These are phyloP conservation scores for Tricholoma hemisulphureum DNA, from an alignment of 768 basidiomycete genomes.

Conservation along the genomic window DNA sequence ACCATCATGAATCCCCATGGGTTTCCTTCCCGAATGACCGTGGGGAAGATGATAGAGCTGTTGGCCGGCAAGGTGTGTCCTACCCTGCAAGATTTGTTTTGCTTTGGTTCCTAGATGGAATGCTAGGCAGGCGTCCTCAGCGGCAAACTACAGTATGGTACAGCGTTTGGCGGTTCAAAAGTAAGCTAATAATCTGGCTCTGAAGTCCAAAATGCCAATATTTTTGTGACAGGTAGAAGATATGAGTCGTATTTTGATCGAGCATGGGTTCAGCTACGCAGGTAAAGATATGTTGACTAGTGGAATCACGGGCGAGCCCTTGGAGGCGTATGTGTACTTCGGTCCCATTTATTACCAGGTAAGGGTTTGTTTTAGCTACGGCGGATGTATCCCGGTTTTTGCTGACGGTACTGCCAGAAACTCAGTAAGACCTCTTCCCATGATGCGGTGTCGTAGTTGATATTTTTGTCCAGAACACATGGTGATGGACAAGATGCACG, in stretches of 20 bases:
- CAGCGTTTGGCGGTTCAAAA: conserved; percentile 98
- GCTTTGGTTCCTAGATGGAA: background rate
- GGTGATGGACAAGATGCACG: conserved; percentile 99
- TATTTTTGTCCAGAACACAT: conserved; percentile 69
- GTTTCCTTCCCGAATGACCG: conserved; percentile 99
- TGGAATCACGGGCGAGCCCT: conserved; percentile 94
- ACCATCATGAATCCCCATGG: conserved; percentile 99
- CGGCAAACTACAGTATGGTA: conserved; percentile 90
- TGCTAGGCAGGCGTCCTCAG: conserved; percentile 82
- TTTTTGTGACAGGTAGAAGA: conserved; percentile 73
- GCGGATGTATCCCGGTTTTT: conserved; percentile 7
- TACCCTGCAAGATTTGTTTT: background rate
- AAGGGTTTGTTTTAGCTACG: conserved; percentile 18
- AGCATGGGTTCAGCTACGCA: conserved; percentile 93
- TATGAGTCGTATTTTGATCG: conserved; percentile 95
- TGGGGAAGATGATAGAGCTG: conserved; percentile 99
- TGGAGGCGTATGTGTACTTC: conserved; percentile 98
- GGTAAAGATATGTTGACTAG: conserved; percentile 99
- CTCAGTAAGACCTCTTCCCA: conserved; percentile 62
- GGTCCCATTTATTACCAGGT: conserved; percentile 99
- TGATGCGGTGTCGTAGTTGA: conserved; percentile 13
- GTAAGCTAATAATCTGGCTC: conserved; percentile 34
- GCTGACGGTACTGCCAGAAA: conserved; percentile 56
- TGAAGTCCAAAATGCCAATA: background rate
- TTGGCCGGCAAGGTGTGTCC: conserved; percentile 82